Conservation (phyloP, 768 basidiomycete species). For the Cyathus striatus region DNA sequence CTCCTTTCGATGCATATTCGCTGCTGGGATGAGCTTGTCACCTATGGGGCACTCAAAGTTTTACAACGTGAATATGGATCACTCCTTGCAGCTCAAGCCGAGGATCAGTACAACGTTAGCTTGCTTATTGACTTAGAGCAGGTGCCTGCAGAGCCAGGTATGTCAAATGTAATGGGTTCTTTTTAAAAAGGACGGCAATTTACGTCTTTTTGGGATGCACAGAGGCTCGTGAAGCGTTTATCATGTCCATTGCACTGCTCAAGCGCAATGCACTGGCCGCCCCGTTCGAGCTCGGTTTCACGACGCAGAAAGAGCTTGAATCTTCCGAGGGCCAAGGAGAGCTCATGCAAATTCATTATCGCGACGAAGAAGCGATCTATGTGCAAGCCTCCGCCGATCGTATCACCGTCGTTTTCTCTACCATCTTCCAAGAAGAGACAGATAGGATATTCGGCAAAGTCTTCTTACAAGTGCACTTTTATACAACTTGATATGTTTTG, state of each 20-base stretch:
- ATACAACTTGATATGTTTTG: background rate
- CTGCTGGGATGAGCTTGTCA: conserved; percentile 92
- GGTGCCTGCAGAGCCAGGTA: conserved; percentile 77
- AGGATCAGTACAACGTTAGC: conserved; percentile 87
- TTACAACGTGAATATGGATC: conserved; percentile 80
- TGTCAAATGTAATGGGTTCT: conserved; percentile 11
- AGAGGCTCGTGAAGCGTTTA: conserved; percentile 79
- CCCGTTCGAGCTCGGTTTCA: conserved; percentile 88
- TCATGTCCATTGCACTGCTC: conserved; percentile 76
- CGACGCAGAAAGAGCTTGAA: conserved; percentile 79
- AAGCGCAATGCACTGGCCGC: conserved; percentile 94
- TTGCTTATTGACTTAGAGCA: conserved; percentile 86
- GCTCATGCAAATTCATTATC: conserved; percentile 90
- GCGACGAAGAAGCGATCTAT: conserved; percentile 96
- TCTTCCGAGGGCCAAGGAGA: conserved; percentile 68
- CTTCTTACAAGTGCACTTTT: conserved; percentile 81
- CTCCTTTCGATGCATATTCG: conserved; percentile 94
- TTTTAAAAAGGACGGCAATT: conserved; percentile 1
- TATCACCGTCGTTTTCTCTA: conserved; percentile 97
- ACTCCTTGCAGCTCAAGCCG: conserved; percentile 59
- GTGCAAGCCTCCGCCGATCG: conserved; percentile 91
- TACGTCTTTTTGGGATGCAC: conserved; percentile 9
- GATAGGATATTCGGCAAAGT: conserved; percentile 96
- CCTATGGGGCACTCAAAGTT: conserved; percentile 80
- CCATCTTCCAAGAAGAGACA: conserved; percentile 94